phyloP scores from a whole-genome alignment of 176 grass and related monocot species.

The Aegilops speltoides region DNA sequence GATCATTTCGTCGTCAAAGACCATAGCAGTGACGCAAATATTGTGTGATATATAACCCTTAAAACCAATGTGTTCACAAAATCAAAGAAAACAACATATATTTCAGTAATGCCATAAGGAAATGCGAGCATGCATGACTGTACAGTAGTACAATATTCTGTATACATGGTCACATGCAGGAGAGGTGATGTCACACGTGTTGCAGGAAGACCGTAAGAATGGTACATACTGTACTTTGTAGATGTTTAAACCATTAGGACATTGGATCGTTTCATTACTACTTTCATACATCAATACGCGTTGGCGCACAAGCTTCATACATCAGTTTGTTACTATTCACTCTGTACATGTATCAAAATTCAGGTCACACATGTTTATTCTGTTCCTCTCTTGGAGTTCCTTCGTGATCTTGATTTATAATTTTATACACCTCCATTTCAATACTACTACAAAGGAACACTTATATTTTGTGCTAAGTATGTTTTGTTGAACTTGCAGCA shows the following conservation, averaged over 20 bases:
- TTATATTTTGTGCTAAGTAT: neutral
- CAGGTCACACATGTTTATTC: neutral
- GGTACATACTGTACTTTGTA: neutral
- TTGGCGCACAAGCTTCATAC: neutral
- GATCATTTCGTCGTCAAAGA: neutral
- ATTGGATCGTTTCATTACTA: neutral
- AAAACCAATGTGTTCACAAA: neutral
- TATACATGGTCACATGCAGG: neutral
- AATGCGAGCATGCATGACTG: neutral
- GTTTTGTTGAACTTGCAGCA: conserved; percentile 36
- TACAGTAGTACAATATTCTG: neutral
- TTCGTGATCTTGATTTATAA: neutral
- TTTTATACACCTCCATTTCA: neutral
- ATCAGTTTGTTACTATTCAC: neutral
- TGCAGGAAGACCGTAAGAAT: neutral
- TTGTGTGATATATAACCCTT: neutral
- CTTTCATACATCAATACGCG: neutral
- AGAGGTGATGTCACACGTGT: neutral
- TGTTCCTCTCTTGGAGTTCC: neutral
- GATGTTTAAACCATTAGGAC: neutral
- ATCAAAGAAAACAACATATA: neutral
- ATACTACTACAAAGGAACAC: neutral
- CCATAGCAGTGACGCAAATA: neutral
- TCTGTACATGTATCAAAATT: neutral
- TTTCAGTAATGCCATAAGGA: neutral